Base-by-base conservation (phyloP, 2,329 filamentous ascomycete genomes). In the Aspergillus pseudoglaucus region DNA sequence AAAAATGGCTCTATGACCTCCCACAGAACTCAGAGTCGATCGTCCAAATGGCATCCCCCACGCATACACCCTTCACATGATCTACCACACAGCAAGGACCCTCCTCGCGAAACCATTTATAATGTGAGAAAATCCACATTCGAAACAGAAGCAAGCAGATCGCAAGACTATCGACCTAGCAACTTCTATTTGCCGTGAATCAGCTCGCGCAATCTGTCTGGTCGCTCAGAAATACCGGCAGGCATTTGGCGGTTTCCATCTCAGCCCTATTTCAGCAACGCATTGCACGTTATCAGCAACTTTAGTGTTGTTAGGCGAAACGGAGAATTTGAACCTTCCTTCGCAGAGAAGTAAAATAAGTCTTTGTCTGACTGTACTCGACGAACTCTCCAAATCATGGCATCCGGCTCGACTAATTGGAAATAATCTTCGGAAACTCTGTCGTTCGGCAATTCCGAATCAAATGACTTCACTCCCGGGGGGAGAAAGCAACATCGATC, bases 1-100 rank as follows among this genome's bases (percentile, higher is more conserved):
- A 61, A 48, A 63, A 55, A 2, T 68, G 66, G 66, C 56, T 62
- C 45, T 67, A 69, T 30, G 61, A 67, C 40, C 57, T 69, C 2
- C 65, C 1, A 49, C 56, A 1, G 58, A 59, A 10, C 53, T 69
- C 0, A 58, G 60, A n/a, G 53, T 65, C 32, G 60, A 65, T 25
- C 53, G 54, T 9, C 39, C 48, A 44, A 53, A 51, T 5, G 49
- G 47, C 2, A 52, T 62, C 7, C 61, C 66, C 0, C 63, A 65
- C 45, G 54, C 55, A 2, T 67, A 66, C 41, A 62, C 55, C 1
- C 52, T 67, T 10, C 61, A 58, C 45, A 69, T 69, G 65, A 54
- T 64, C 14, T 67, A 66, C 43, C 61, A 69, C 40, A 68, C 64
- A 1, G 56, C 59, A 6, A 50, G 57, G 23, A 63, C 68, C 6